A percentile compares a stretch with the other conserved stretches of the same genome.
Conservation (phyloP, 768 basidiomycete genomes). For the Xerocomellus dryophilus region DNA sequence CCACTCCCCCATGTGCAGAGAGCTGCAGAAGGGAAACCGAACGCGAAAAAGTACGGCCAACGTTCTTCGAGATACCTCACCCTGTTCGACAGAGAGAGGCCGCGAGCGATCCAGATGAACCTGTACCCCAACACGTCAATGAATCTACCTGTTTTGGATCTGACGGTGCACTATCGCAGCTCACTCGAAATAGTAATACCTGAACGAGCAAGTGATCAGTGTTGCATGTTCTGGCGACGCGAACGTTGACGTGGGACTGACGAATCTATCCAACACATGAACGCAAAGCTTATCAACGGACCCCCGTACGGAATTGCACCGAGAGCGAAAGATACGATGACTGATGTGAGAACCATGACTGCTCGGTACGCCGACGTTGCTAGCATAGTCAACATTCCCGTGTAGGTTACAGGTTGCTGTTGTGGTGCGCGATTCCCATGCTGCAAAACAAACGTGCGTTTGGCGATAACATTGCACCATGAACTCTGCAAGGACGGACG, state of each 20-base stretch:
- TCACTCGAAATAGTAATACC: conserved; percentile 91
- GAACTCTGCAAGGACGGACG: conserved; percentile 47
- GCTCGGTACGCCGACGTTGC: conserved; percentile 79
- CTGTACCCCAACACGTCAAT: conserved; percentile 37
- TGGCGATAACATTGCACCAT: conserved; percentile 77
- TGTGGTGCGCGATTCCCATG: conserved; percentile 59
- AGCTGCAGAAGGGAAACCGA: conserved; percentile 73
- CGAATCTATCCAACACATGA: conserved; percentile 86
- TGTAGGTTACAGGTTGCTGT: conserved; percentile 57
- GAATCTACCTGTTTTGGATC: neutral
- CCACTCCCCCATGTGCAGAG: conserved; percentile 72
- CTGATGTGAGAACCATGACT: conserved; percentile 78
- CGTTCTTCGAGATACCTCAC: conserved; percentile 79
- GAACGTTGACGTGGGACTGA: conserved; percentile 43
- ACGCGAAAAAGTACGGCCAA: conserved; percentile 87
- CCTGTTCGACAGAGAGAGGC: conserved; percentile 62
- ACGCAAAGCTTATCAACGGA: conserved; percentile 56
- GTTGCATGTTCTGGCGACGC: neutral
- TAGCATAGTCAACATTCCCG: conserved; percentile 66
- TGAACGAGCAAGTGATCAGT: conserved; percentile 27
- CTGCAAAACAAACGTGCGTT: conserved; percentile 67
- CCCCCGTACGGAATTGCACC: conserved; percentile 65
- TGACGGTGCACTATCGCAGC: conserved; percentile 15
- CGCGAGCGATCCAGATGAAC: conserved; percentile 76
- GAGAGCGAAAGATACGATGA: conserved; percentile 64